phyloP scores from a whole-genome alignment of 2,329 filamentous ascomycete species.

The Trichoderma koningiopsis region DNA sequence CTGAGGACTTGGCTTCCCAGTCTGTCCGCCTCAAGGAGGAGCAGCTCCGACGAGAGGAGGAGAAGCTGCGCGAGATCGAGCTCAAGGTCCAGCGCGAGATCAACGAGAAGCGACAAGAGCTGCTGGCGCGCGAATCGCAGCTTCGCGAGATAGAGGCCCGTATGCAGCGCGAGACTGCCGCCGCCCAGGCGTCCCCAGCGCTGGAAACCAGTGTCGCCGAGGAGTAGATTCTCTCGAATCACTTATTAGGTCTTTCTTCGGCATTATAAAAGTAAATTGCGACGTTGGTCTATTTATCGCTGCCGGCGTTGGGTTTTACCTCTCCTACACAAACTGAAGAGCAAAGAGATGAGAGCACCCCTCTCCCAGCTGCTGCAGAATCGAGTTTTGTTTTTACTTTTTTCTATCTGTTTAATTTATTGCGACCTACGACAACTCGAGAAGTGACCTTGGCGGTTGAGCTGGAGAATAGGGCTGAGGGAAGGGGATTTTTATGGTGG shows the following conservation, averaged over 20 bases:
- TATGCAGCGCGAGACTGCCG: slow-evolving; percentile 84
- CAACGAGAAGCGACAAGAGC: slow-evolving; percentile 99
- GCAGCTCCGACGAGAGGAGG: slow-evolving; percentile 97
- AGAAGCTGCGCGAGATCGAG: slow-evolving; percentile 99
- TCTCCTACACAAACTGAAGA: slow-evolving; percentile 45
- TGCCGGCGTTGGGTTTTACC: slow-evolving; percentile 53
- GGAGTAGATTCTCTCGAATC: slow-evolving; percentile 44
- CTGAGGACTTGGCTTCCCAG: slow-evolving; percentile 93
- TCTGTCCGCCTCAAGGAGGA: slow-evolving; percentile 99
- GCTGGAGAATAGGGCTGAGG: slow-evolving; percentile 36
- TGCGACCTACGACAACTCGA: slow-evolving; percentile 29
- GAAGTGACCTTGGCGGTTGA: slow-evolving; percentile 35
- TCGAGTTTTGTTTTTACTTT: slow-evolving; percentile 41
- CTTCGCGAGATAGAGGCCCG: slow-evolving; percentile 97
- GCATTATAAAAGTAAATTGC: slow-evolving; percentile 40
- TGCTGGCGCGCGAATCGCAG: slow-evolving; percentile 95
- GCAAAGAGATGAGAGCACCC: slow-evolving; percentile 47
- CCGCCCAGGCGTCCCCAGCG: slow-evolving; percentile 47
- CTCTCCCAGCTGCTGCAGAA: slow-evolving; percentile 42
- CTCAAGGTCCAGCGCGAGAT: slow-evolving; percentile 99
- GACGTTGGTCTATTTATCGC: slow-evolving; percentile 50
- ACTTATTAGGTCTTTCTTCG: slow-evolving; percentile 38
- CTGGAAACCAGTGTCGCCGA: slow-evolving; percentile 59
- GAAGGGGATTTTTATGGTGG: slow-evolving; percentile 30
- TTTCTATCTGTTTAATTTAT: slow-evolving; percentile 30